Conservation (phyloP, 768 basidiomycete species). For the Phallus indusiatus region DNA sequence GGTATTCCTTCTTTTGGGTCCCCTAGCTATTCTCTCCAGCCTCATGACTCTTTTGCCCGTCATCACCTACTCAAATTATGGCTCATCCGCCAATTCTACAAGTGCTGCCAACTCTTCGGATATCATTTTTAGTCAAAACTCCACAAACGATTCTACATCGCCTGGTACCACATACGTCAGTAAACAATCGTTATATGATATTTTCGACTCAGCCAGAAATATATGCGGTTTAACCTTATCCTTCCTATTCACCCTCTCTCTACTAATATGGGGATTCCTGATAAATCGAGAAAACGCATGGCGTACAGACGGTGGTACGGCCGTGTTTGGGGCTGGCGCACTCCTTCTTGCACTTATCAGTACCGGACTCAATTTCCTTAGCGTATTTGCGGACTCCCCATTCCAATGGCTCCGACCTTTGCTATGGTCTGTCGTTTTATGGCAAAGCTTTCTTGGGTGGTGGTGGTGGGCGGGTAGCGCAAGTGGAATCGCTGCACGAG, state of each 20-base stretch:
- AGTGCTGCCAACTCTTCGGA: not conserved
- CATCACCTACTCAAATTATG: slow-evolving; percentile 20
- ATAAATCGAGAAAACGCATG: slow-evolving; percentile 89
- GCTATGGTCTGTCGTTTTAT: slow-evolving; percentile 85
- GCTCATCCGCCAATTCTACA: slow-evolving; percentile 10
- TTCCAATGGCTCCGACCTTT: slow-evolving; percentile 88
- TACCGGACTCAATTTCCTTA: slow-evolving; percentile 80
- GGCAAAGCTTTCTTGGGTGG: slow-evolving; percentile 97
- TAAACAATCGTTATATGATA: slow-evolving; percentile 30
- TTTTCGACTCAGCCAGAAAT: slow-evolving; percentile 75
- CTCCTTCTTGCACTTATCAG: slow-evolving; percentile 73
- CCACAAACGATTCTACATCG: not conserved
- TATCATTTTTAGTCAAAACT: not conserved
- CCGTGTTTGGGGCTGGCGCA: slow-evolving; percentile 82
- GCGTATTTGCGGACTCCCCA: slow-evolving; percentile 74
- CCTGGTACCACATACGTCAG: not conserved
- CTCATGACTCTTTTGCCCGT: slow-evolving; percentile 79
- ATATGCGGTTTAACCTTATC: slow-evolving; percentile 96
- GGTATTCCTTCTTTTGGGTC: slow-evolving; percentile 79
- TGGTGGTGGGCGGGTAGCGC: slow-evolving; percentile 94
- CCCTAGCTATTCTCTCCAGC: slow-evolving; percentile 77
- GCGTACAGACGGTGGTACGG: slow-evolving; percentile 95
- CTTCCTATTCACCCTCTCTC: slow-evolving; percentile 81
- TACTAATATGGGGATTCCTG: slow-evolving; percentile 88
- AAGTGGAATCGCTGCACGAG: slow-evolving; percentile 71